Conservation (phyloP, 139 green algal species). For the Chlamydomonas applanata region DNA sequence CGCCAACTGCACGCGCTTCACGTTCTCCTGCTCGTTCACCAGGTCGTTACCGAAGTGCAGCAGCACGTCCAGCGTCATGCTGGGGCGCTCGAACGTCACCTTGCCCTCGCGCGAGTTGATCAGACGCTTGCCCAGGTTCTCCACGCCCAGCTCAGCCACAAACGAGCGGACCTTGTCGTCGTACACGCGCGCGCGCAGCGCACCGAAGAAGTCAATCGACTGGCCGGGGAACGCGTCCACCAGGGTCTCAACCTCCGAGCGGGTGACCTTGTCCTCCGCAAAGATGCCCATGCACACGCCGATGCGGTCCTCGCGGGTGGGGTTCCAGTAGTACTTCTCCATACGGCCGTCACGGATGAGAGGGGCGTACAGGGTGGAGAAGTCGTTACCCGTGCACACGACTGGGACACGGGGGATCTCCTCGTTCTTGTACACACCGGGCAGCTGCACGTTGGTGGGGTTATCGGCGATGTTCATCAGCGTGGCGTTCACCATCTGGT, state of each 20-base stretch:
- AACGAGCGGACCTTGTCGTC: constrained; percentile 79
- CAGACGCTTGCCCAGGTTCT: constrained; percentile 87
- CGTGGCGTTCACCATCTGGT: constrained; percentile 99
- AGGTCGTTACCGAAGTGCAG: constrained; percentile 88
- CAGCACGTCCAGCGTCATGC: constrained; percentile 83
- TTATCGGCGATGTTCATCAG: constrained; percentile 99
- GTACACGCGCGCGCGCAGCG: constrained; percentile 91
- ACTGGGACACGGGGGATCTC: constrained; percentile 93
- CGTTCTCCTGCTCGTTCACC: constrained; percentile 96
- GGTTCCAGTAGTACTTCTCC: constrained; percentile 99
- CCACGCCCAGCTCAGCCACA: constrained; percentile 74
- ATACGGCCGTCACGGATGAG: constrained; percentile 99
- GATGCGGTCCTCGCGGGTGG: constrained; percentile 92
- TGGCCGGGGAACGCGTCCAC: constrained; percentile 98
- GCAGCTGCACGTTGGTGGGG: constrained; percentile 98
- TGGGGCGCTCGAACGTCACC: constrained; percentile 82
- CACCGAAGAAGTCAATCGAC: constrained; percentile 99
- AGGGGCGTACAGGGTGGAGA: constrained; percentile 98
- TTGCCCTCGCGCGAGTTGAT: constrained; percentile 88
- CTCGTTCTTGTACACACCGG: constrained; percentile 91
- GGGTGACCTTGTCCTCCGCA: constrained; percentile 55
- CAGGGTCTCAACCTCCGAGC: constrained; percentile 73
- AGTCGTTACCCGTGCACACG: constrained; percentile 98
- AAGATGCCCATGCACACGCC: constrained; percentile 98
- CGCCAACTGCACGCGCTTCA: constrained; percentile 97